phyloP scores from a whole-genome alignment of 1,284 basidiomycete genomes.

The Heimioporus punctisporus region DNA sequence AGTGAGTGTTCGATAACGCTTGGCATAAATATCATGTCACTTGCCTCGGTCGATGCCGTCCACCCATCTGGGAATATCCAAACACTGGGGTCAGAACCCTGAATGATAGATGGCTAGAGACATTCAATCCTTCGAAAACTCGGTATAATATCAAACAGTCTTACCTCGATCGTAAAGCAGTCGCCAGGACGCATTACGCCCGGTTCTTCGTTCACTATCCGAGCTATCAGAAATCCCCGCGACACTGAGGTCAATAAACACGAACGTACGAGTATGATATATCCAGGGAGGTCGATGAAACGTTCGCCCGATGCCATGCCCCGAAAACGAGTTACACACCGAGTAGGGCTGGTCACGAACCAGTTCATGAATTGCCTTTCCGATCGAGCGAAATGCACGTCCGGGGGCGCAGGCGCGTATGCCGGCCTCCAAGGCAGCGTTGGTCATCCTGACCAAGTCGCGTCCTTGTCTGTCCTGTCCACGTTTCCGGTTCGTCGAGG shows the following conservation, averaged over 20 bases:
- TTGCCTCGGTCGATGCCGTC: conserved; percentile 83
- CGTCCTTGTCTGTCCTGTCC: conserved; percentile 67
- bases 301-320: conserved; percentile 85
- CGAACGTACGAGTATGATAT: conserved; percentile 60
- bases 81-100: conserved; percentile 65
- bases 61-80: conserved; percentile 90
- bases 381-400: conserved; percentile 73
- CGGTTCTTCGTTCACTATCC: conserved; percentile 78
- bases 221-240: no score
- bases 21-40: conserved; percentile 11
- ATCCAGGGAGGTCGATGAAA: conserved; percentile 92
- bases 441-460: conserved; percentile 64
- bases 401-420: conserved; percentile 83
- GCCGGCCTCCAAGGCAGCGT: conserved; percentile 70
- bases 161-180: conserved; percentile 88
- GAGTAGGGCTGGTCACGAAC: conserved; percentile 50
- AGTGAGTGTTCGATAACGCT: neutral
- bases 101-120: conserved; percentile 72
- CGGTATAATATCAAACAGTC: conserved; percentile 10
- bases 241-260: no score
- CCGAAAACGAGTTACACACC: conserved; percentile 77
- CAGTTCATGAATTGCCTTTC: conserved; percentile 69
- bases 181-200: conserved; percentile 82
- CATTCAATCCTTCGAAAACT: no score
- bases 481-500: neutral